A percentile compares a stretch with the other conserved stretches of the same genome.
Evolutionary conservation across 257 asterid genomes (phyloP).

Genomic region (Haberlea rhodopensis): DNA sequence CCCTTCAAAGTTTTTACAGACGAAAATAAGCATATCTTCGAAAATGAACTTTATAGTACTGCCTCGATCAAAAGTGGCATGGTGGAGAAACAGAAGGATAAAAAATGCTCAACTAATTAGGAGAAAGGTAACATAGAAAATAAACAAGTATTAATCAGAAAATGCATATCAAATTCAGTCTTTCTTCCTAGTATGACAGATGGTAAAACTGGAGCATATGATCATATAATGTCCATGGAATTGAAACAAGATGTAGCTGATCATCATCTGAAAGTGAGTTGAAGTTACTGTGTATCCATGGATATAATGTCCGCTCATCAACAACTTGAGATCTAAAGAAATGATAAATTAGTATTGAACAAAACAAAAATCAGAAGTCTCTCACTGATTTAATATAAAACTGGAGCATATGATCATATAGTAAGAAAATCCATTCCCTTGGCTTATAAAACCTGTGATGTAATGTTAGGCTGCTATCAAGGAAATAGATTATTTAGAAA

Average conservation of each 20-base stretch:
- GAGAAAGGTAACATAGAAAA: constrained; percentile 17
- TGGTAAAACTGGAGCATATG: too few species aligned
- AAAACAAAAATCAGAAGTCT: constrained; percentile 21
- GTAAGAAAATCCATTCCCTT: constrained; percentile 97
- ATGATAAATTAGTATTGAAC: constrained; percentile 25
- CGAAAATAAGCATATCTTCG: background rate
- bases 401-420: constrained; percentile 99
- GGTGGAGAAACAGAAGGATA: constrained; percentile 1
- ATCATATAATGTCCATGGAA: constrained; percentile 47
- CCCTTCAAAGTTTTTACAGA: too few species aligned
- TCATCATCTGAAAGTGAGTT: constrained; percentile 82
- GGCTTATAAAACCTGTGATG: constrained; percentile 81
- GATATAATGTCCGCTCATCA: constrained; percentile 93
- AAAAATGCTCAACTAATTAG: background rate
- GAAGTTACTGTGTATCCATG: constrained; percentile 97
- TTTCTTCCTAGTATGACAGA: background rate
- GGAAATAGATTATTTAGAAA: constrained; percentile 16
- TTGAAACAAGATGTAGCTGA: constrained; percentile 81
- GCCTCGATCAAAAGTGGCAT: background rate
- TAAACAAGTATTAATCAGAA: constrained; percentile 1
- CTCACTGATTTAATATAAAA: constrained; percentile 90
- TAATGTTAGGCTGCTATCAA: constrained; percentile 16
- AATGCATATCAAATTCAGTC: constrained; percentile 7
- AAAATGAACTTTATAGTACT: background rate
- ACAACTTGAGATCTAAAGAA: constrained; percentile 52